Conservation (phyloP, 2,329 filamentous ascomycete species). For the Fusarium odoratissimum region DNA sequence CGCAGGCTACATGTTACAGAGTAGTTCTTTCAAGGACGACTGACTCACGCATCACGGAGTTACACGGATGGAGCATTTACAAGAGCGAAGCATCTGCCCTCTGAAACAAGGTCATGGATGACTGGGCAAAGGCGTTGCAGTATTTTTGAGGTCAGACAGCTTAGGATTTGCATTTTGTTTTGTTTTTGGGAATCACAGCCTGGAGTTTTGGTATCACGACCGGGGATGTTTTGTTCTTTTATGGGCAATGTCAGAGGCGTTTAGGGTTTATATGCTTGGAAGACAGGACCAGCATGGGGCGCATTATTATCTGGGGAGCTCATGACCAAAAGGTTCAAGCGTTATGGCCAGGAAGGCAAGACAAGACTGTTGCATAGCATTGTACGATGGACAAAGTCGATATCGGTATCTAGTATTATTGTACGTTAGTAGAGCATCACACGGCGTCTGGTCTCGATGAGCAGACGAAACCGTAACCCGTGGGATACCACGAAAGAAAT, state of each 20-base stretch:
- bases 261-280: conserved; percentile 26
- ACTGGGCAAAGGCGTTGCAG: conserved; percentile 20
- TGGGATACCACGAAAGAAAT: background rate
- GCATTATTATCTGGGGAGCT: conserved; percentile 5
- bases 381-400: conserved; percentile 11
- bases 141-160: background rate
- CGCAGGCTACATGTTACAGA: conserved; percentile 15
- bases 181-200: background rate
- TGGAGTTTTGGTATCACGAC: conserved; percentile 24
- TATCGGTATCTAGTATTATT: conserved; percentile 20
- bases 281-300: conserved; percentile 35
- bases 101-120: conserved; percentile 10
- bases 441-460: background rate
- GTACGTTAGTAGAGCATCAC: conserved; percentile 22
- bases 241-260: conserved; percentile 16
- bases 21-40: conserved; percentile 1
- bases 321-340: background rate
- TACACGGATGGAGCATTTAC: conserved; percentile 36
- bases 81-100: conserved; percentile 35
- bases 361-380: conserved; percentile 1
- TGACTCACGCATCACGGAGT: conserved; percentile 33
- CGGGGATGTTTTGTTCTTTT: conserved; percentile 7
- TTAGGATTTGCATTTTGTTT: conserved; percentile 3
- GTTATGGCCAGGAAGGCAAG: conserved; percentile 6
- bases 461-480: background rate